Conservation (phyloP, 306 rosid species). For the Cotoneaster glaucophyllus region DNA sequence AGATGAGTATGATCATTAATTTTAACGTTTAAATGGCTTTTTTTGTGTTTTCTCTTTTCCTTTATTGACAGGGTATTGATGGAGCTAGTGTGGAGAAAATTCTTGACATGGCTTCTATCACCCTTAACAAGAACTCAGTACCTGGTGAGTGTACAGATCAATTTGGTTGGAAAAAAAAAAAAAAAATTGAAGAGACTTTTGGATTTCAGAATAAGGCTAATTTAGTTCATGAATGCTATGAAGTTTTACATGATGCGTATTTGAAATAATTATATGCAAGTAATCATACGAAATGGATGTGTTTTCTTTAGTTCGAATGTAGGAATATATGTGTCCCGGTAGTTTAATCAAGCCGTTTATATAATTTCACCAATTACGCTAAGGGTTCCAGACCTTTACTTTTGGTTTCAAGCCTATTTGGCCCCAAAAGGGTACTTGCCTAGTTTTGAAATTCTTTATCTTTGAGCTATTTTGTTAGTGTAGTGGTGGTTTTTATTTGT, state of each 20-base stretch:
- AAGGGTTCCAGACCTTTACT: not conserved
- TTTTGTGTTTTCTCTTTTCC: not conserved
- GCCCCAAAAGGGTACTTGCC: not conserved
- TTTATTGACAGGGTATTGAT: constrained; percentile 59
- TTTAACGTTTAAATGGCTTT: no score
- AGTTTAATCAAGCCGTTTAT: not conserved
- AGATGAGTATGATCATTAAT: no score
- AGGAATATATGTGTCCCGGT: not conserved
- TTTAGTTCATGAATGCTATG: not conserved
- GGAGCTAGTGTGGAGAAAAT: constrained; percentile 97
- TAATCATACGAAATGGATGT: not conserved
- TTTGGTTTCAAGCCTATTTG: not conserved
- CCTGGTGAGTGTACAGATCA: constrained; percentile 46
- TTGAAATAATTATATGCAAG: not conserved
- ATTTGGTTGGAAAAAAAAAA: not conserved
- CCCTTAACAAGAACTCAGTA: constrained; percentile 92
- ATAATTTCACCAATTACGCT: not conserved
- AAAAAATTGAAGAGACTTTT: not conserved
- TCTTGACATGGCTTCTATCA: constrained; percentile 85
- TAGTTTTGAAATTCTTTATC: not conserved
- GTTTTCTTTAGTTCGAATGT: not conserved
- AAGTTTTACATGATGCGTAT: not conserved
- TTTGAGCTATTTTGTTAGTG: not conserved
- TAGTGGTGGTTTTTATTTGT: constrained; percentile 1
- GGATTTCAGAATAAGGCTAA: not conserved